These are phyloP conservation scores for Chromera velia DNA, from an alignment of 73 alveolate species.

Conservation along the genomic window DNA sequence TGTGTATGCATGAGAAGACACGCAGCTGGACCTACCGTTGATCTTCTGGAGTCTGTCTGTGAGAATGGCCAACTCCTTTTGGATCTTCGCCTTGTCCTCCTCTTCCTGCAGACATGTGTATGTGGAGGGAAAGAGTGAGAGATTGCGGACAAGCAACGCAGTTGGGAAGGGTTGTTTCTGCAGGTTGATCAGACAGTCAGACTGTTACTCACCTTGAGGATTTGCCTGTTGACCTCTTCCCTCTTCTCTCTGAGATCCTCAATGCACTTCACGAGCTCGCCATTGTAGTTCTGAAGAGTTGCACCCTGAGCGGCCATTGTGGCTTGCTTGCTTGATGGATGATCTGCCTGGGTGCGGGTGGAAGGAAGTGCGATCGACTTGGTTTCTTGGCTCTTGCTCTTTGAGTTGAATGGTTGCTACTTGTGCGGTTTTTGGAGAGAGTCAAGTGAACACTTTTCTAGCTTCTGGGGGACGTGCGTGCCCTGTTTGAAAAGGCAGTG, in stretches of 20 bases:
- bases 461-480: too few species aligned
- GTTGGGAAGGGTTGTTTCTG: neutral
- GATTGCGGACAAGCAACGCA: neutral
- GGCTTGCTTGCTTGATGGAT: neutral
- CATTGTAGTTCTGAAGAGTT: conserved; percentile 75
- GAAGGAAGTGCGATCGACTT: too few species aligned
- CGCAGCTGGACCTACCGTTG: neutral
- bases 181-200: neutral
- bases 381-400: too few species aligned
- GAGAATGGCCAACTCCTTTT: conserved; percentile 36
- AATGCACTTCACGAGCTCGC: conserved; percentile 75
- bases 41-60: conserved; percentile 15
- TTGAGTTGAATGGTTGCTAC: too few species aligned
- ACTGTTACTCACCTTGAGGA: conserved; percentile 43
- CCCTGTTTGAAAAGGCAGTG: too few species aligned
- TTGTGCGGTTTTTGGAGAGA: too few species aligned
- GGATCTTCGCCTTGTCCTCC: conserved; percentile 46
- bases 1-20: too few species aligned
- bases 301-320: conserved; percentile 67
- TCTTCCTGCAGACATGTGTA: conserved; percentile 7
- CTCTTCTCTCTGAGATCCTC: conserved; percentile 54
- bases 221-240: conserved; percentile 43
- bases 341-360: neutral
- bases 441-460: too few species aligned
- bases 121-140: neutral